Conservation (phyloP, 2,329 filamentous ascomycete genomes). For the Fusarium neocosmosporiellum region DNA sequence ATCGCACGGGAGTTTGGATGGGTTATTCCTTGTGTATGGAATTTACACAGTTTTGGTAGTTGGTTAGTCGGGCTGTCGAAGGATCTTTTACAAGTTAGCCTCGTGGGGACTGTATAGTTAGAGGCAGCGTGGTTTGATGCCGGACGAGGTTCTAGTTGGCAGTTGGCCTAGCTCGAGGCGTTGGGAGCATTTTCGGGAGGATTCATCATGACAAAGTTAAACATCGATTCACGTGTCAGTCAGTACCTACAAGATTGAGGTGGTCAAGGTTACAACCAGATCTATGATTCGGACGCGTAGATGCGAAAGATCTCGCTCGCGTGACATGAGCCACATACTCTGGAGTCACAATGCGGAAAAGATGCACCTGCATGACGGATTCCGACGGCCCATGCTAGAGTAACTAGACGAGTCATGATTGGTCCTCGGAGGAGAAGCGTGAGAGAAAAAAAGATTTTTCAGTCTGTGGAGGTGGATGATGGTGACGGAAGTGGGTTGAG, state of each 20-base stretch:
- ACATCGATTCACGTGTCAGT: not conserved
- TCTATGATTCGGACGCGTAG: not conserved
- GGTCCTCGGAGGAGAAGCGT: slow-evolving; percentile 18
- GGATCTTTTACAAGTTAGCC: not conserved
- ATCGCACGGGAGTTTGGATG: slow-evolving; percentile 25
- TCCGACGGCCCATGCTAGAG: slow-evolving; percentile 14
- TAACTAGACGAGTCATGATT: slow-evolving; percentile 20
- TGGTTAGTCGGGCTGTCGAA: not conserved
- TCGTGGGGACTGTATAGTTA: slow-evolving; percentile 1
- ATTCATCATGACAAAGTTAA: slow-evolving; percentile 23
- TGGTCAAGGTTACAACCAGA: not conserved
- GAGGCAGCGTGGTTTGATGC: not conserved
- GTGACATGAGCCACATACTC: slow-evolving; percentile 25
- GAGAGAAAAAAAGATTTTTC: slow-evolving; percentile 34
- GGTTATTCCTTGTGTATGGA: slow-evolving; percentile 10
- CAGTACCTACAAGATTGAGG: not conserved
- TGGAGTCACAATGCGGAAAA: slow-evolving; percentile 7
- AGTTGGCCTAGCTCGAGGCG: slow-evolving; percentile 15
- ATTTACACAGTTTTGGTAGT: slow-evolving; percentile 24
- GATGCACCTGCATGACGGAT: slow-evolving; percentile 18
- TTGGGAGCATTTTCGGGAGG: slow-evolving; percentile 19
- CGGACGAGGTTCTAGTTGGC: not conserved
- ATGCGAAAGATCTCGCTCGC: slow-evolving; percentile 11
- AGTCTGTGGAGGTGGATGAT: slow-evolving; percentile 29
- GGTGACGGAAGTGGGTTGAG: slow-evolving; percentile 31